Conservation (phyloP, 495 filamentous ascomycete species). For the Daldinia bambusicola region DNA sequence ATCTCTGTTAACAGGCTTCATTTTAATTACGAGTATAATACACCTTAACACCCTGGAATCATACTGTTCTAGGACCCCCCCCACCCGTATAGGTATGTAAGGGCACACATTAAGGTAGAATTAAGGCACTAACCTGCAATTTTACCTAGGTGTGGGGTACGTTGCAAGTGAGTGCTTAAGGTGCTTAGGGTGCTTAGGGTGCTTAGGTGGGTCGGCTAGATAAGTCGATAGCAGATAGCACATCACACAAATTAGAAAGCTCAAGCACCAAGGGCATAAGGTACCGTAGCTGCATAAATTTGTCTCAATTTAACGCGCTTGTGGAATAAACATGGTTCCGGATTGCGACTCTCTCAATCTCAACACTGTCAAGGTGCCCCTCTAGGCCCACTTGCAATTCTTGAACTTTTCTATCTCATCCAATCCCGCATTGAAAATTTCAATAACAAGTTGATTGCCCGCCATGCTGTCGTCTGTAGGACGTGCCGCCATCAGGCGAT, state of each 20-base stretch:
- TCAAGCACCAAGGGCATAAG: conserved; percentile 7
- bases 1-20: too few species aligned
- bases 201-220: conserved; percentile 14
- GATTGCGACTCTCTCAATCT: conserved; percentile 11
- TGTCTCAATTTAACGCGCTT: conserved; percentile 25
- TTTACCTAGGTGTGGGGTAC: conserved; percentile 10
- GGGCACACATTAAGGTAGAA: neutral
- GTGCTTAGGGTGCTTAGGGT: too few species aligned
- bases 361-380: conserved; percentile 7
- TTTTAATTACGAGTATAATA: too few species aligned
- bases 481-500: conserved; percentile 47
- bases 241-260: conserved; percentile 19
- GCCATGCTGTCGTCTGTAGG: conserved; percentile 54
- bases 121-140: neutral
- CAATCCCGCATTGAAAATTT: conserved; percentile 2
- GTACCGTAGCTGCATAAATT: conserved; percentile 7
- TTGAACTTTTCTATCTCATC: neutral
- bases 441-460: conserved; percentile 19
- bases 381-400: conserved; percentile 2
- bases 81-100: too few species aligned
- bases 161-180: too few species aligned
- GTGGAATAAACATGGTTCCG: conserved; percentile 31
- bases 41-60: too few species aligned
- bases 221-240: neutral
- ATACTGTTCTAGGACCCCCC: too few species aligned